Conservation (phyloP, 1,284 basidiomycete genomes). For the Ceratobasidium sp. region DNA sequence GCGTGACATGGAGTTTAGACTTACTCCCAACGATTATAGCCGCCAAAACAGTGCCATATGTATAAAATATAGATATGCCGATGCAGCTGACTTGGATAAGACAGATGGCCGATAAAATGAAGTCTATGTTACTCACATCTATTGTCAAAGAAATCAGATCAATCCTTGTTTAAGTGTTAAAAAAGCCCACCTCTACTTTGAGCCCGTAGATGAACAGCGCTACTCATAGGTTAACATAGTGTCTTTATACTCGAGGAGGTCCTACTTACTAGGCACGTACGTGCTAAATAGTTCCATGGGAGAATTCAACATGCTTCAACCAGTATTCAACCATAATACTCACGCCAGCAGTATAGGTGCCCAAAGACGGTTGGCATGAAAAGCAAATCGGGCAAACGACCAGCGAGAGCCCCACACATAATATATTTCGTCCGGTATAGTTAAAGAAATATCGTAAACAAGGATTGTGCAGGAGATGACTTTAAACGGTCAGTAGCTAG, state of each 20-base stretch:
- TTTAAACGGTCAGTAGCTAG: not conserved
- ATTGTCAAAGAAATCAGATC: not conserved
- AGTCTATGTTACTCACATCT: not conserved
- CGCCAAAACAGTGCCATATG: constrained; percentile 8
- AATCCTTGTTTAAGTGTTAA: not conserved
- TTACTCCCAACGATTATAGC: constrained; percentile 3
- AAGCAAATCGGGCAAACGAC: constrained; percentile 23
- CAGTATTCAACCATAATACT: not conserved
- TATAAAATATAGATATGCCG: not conserved
- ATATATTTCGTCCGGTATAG: constrained; percentile 4
- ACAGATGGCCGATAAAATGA: not conserved
- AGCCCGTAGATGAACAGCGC: constrained; percentile 10
- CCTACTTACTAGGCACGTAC: constrained; percentile 1
- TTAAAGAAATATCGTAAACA: constrained; percentile 6
- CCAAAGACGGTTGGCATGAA: constrained; percentile 22
- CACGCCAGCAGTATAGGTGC: not conserved
- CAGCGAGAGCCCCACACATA: constrained; percentile 22
- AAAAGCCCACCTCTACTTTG: not conserved
- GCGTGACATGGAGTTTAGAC: not conserved
- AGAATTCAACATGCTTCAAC: not conserved
- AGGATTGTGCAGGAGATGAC: constrained; percentile 19
- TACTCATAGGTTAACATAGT: not conserved
- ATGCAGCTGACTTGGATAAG: not conserved
- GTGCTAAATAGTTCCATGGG: not conserved
- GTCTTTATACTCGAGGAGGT: too few species aligned